Percentiles rank a stretch among this genome's conserved stretches.
Evolutionary conservation across 2,329 filamentous ascomycete species (phyloP).

Genomic region (Verticillium dahliae): DNA sequence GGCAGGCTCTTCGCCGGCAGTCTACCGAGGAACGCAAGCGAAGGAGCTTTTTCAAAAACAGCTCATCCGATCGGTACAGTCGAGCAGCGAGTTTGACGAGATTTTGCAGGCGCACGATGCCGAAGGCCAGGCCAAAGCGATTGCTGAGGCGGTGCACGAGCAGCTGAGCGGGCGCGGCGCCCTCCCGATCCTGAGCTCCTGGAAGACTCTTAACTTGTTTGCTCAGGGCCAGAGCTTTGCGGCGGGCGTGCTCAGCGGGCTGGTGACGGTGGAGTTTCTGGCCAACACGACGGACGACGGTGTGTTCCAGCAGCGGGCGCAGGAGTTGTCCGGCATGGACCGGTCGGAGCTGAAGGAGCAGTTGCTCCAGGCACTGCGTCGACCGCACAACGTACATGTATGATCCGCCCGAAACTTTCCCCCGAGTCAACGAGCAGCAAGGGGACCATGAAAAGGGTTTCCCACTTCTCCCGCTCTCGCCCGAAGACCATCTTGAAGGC

Average conservation of each 20-base stretch:
- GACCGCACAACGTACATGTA: conserved; percentile 24
- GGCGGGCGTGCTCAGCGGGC: conserved; percentile 18
- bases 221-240: conserved; percentile 22
- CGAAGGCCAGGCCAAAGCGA: neutral
- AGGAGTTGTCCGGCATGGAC: conserved; percentile 17
- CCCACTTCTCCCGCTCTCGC: neutral
- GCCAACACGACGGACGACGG: conserved; percentile 15
- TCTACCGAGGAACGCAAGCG: neutral
- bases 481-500: neutral
- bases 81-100: neutral
- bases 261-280: conserved; percentile 18
- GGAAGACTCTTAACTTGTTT: conserved; percentile 22
- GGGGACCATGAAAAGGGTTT: neutral
- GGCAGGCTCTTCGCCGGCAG: neutral
- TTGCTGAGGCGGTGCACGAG: neutral
- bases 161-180: neutral
- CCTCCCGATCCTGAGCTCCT: conserved; percentile 9
- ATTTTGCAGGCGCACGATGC: neutral
- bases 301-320: conserved; percentile 18
- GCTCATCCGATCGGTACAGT: neutral
- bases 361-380: conserved; percentile 11
- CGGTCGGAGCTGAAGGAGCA: conserved; percentile 18
- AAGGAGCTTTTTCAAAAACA: neutral
- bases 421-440: neutral
- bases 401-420: conserved; percentile 9